These are phyloP conservation scores for Colletotrichum chrysophilum DNA, from an alignment of 2,329 filamentous ascomycete species.

Conservation along the genomic window DNA sequence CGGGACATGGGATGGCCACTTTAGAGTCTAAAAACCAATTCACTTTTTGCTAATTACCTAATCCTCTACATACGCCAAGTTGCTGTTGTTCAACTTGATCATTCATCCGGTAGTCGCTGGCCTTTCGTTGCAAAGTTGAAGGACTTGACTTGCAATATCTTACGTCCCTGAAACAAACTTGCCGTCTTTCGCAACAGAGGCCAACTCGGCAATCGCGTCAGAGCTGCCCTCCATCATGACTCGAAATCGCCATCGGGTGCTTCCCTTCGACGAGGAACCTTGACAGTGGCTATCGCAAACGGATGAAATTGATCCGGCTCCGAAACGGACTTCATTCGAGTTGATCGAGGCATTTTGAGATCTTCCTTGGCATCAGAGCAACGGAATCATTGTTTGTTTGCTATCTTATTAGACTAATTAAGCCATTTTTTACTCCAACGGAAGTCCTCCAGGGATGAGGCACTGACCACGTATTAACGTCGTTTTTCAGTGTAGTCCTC, in stretches of 20 bases:
- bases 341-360: too few relatives aligned
- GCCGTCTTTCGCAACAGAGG: neutral
- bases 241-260: neutral
- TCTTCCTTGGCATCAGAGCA: too few relatives aligned
- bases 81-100: neutral
- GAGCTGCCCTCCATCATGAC: slow-evolving; percentile 15
- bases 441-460: too few relatives aligned
- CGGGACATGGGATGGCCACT: neutral
- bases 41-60: slow-evolving; percentile 4
- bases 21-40: neutral
- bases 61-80: neutral
- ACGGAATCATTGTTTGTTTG: too few relatives aligned
- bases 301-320: neutral
- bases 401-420: too few relatives aligned
- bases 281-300: neutral
- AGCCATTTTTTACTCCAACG: too few relatives aligned
- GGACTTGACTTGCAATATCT: neutral
- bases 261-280: neutral
- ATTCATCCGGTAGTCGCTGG: neutral
- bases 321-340: too few relatives aligned
- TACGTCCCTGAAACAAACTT: slow-evolving; percentile 16
- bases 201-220: slow-evolving; percentile 4
- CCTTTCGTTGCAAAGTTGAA: neutral
- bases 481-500: too few relatives aligned
- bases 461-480: too few relatives aligned